Conservation (phyloP, 2,329 filamentous ascomycete genomes). For the Aspergillus quadrilineatus region DNA sequence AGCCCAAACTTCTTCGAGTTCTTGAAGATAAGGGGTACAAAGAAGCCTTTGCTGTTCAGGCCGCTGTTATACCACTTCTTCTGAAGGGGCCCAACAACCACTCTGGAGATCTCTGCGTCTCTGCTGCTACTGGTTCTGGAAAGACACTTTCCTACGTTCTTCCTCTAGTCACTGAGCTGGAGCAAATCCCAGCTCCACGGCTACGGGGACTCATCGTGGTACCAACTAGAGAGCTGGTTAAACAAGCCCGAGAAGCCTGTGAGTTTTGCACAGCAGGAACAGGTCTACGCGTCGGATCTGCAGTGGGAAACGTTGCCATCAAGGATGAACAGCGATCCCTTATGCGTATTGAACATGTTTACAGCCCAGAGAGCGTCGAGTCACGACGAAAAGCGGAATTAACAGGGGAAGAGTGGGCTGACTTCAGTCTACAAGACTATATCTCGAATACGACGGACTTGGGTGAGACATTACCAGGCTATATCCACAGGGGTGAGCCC, state of each 20-base stretch:
- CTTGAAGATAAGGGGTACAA: constrained; percentile 68
- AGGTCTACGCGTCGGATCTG: constrained; percentile 74
- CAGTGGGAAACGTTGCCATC: constrained; percentile 77
- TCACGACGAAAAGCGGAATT: constrained; percentile 45
- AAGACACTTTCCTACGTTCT: constrained; percentile 92
- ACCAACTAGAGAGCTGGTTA: constrained; percentile 85
- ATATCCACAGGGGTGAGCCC: constrained; percentile 65
- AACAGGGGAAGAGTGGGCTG: constrained; percentile 48
- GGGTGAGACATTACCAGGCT: constrained; percentile 52
- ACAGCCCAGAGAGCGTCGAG: constrained; percentile 63
- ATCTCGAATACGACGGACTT: constrained; percentile 43
- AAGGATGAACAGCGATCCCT: constrained; percentile 62
- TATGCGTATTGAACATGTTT: constrained; percentile 64
- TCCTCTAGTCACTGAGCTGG: constrained; percentile 76
- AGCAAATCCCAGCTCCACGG: constrained; percentile 61
- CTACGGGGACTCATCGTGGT: constrained; percentile 81
- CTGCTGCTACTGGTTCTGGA: constrained; percentile 90
- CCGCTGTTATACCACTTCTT: constrained; percentile 75
- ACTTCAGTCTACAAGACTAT: constrained; percentile 48
- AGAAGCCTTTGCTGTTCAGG: constrained; percentile 75
- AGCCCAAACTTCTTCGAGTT: constrained; percentile 58
- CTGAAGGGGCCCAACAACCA: constrained; percentile 63
- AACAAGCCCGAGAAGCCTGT: constrained; percentile 76
- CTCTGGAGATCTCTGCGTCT: constrained; percentile 79
- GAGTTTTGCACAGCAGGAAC: constrained; percentile 72